Evolutionary conservation across 2,329 filamentous ascomycete genomes (phyloP).

Genomic region (Monilinia fructicola): DNA sequence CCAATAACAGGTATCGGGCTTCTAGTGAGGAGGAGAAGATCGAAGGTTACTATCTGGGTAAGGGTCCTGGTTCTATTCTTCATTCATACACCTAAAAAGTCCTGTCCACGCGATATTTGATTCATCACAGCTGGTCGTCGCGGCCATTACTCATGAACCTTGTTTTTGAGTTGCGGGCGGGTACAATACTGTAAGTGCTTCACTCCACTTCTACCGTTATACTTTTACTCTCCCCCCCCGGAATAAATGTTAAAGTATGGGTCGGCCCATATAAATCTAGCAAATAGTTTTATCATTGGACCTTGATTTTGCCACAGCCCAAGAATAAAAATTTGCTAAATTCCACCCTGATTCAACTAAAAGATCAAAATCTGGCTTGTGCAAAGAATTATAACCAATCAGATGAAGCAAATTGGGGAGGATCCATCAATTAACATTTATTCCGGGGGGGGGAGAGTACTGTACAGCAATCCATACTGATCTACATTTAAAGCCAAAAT

Average conservation of each 20-base stretch:
- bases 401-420: too few species aligned
- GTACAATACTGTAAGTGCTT: background rate
- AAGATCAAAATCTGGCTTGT: too few species aligned
- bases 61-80: constrained; percentile 2
- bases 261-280: too few species aligned
- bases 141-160: constrained; percentile 3
- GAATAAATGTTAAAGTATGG: too few species aligned
- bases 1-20: background rate
- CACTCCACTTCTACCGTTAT: background rate
- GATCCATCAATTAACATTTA: too few species aligned
- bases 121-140: background rate
- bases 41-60: background rate
- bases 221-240: too few species aligned
- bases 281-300: too few species aligned
- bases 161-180: background rate
- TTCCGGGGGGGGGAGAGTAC: too few species aligned
- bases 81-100: constrained; percentile 11
- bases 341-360: too few species aligned
- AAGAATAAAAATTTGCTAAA: too few species aligned
- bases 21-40: background rate
- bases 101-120: background rate
- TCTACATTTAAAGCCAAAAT: background rate
- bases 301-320: too few species aligned
- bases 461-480: constrained; percentile 4
- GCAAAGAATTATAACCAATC: too few species aligned